These are phyloP conservation scores for Trametes versicolor DNA, from an alignment of 1,284 basidiomycete genomes.

Conservation along the genomic window DNA sequence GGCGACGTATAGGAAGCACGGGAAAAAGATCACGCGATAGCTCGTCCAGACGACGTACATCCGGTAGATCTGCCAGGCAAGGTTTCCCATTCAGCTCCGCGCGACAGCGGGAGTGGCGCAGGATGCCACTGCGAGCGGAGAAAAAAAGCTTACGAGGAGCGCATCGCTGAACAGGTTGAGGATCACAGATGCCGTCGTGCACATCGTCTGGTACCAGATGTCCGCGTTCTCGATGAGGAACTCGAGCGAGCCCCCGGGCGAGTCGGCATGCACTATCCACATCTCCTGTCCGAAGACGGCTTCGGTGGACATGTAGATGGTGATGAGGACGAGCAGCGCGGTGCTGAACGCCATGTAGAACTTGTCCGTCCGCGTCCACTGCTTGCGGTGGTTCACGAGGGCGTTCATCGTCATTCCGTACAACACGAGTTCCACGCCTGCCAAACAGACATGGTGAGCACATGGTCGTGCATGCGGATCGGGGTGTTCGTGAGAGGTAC, in stretches of 20 bases:
- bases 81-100: slow-evolving; percentile 3
- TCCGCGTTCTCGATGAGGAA: slow-evolving; percentile 28
- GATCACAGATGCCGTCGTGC: slow-evolving; percentile 28
- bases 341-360: slow-evolving; percentile 37
- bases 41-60: slow-evolving; percentile 32
- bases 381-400: slow-evolving; percentile 18
- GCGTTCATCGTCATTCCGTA: slow-evolving; percentile 28
- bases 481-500: not conserved
- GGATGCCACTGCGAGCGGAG: not conserved
- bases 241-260: slow-evolving; percentile 25
- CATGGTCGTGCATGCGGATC: not conserved
- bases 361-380: slow-evolving; percentile 24
- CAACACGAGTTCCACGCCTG: slow-evolving; percentile 35
- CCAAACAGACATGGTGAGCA: not conserved
- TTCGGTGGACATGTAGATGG: slow-evolving; percentile 31
- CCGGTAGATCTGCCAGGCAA: slow-evolving; percentile 30
- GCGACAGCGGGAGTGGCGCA: not conserved
- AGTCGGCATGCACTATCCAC: slow-evolving; percentile 34
- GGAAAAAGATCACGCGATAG: slow-evolving; percentile 21
- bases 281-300: slow-evolving; percentile 36
- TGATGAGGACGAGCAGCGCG: slow-evolving; percentile 30
- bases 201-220: slow-evolving; percentile 37
- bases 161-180: slow-evolving; percentile 33
- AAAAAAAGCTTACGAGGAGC: slow-evolving; percentile 29
- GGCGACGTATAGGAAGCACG: slow-evolving; percentile 30